phyloP scores from a whole-genome alignment of 2,329 filamentous ascomycete genomes.

The Claviceps humidiphila region DNA sequence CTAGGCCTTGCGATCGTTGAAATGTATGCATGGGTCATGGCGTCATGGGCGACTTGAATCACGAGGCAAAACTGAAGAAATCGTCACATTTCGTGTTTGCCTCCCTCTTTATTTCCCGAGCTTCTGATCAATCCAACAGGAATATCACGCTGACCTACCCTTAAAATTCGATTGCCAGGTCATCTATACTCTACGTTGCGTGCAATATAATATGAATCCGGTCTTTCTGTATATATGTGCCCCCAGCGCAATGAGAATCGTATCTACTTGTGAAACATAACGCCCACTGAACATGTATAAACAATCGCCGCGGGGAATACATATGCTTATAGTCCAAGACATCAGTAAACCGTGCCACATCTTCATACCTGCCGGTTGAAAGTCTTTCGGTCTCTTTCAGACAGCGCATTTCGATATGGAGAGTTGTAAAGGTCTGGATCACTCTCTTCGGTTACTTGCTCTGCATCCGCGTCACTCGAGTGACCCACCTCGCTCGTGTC shows the following conservation, averaged over 20 bases:
- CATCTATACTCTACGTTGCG: too few relatives aligned
- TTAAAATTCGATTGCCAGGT: too few relatives aligned
- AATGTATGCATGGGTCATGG: too few relatives aligned
- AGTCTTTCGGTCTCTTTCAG: neutral
- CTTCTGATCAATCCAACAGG: too few relatives aligned
- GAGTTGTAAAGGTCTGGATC: constrained; percentile 19
- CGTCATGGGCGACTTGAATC: too few relatives aligned
- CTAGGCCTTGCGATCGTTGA: too few relatives aligned
- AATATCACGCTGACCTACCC: too few relatives aligned
- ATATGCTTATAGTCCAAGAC: neutral
- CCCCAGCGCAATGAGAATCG: neutral
- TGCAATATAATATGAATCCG: too few relatives aligned
- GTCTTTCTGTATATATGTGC: neutral
- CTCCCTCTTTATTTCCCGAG: too few relatives aligned
- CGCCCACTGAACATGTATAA: neutral
- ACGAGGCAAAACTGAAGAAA: too few relatives aligned
- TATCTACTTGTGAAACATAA: neutral
- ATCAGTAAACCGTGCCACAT: neutral
- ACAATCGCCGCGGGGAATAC: neutral
- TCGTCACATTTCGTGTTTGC: too few relatives aligned
- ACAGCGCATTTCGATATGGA: neutral
- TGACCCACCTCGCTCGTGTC: constrained; percentile 21
- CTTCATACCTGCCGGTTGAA: neutral
- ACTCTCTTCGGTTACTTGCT: constrained; percentile 21
- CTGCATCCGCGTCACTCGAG: constrained; percentile 18